phyloP scores from a whole-genome alignment of 805 yeast species.

The Saturnispora mendoncae region DNA sequence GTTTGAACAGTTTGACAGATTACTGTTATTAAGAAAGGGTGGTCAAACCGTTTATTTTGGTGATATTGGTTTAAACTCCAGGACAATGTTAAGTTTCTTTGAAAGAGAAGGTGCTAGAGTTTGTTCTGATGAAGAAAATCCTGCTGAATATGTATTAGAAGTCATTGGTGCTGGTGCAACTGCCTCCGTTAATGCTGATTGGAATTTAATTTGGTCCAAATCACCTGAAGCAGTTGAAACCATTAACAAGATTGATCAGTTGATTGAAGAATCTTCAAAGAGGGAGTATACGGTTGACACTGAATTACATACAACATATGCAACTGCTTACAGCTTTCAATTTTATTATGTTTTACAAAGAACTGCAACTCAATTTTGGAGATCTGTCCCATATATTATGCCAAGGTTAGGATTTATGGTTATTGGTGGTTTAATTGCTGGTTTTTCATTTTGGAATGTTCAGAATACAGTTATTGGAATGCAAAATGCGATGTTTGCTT shows the following conservation, averaged over 20 bases:
- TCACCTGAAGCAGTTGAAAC: conserved; percentile 23
- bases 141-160: conserved; percentile 68
- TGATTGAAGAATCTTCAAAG: conserved; percentile 18
- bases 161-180: conserved; percentile 82
- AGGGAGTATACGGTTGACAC: conserved; percentile 13
- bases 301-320: conserved; percentile 26
- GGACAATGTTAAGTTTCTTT: conserved; percentile 36
- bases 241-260: conserved; percentile 24
- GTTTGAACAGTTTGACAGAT: conserved; percentile 34
- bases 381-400: conserved; percentile 42
- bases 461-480: conserved; percentile 43
- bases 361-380: conserved; percentile 36
- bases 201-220: conserved; percentile 53
- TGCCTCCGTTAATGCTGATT: conserved; percentile 48
- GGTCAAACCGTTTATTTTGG: conserved; percentile 49
- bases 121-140: conserved; percentile 55
- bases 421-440: conserved; percentile 42
- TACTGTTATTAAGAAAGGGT: conserved; percentile 37
- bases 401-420: conserved; percentile 37
- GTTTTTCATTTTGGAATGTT: conserved; percentile 62
- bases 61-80: conserved; percentile 40
- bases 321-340: conserved; percentile 37
- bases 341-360: conserved; percentile 30
- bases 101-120: conserved; percentile 53
- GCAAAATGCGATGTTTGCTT: conserved; percentile 48